These are phyloP conservation scores for Tagetes patula DNA, from an alignment of 129 eudicot genomes.

Conservation along the genomic window DNA sequence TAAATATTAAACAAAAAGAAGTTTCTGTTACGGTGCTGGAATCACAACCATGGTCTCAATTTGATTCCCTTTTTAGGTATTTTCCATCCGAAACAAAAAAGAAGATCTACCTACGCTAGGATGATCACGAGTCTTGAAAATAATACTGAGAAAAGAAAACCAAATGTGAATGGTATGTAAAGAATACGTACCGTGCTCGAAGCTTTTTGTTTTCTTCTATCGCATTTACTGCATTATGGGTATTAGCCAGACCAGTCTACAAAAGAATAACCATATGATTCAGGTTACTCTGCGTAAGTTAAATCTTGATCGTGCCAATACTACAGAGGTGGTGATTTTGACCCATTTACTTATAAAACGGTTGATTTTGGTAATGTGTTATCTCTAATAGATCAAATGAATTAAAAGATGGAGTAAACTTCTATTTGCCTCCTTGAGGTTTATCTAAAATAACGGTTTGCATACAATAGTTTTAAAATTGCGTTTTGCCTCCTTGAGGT, in stretches of 20 bases:
- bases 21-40: not conserved
- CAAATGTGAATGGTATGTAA: slow-evolving; percentile 1
- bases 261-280: slow-evolving; percentile 28
- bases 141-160: not conserved
- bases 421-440: no score
- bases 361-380: not conserved
- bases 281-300: not conserved
- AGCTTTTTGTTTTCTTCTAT: slow-evolving; percentile 56
- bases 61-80: not conserved
- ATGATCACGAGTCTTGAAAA: not conserved
- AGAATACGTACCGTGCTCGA: slow-evolving; percentile 53
- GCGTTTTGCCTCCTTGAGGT: no score
- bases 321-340: not conserved
- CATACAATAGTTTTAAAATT: no score
- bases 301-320: not conserved
- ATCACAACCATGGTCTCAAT: not conserved
- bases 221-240: slow-evolving; percentile 30
- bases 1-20: not conserved
- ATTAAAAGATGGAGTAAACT: no score
- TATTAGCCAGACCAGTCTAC: slow-evolving; percentile 43
- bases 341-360: not conserved
- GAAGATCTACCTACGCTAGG: not conserved
- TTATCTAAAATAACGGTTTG: no score
- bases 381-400: not conserved
- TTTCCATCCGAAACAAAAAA: not conserved